Evolutionary conservation across 148 eudicot species (phyloP), one percentile per base, ranked within the genome.

Genomic region (Polygonum aviculare): DNA sequence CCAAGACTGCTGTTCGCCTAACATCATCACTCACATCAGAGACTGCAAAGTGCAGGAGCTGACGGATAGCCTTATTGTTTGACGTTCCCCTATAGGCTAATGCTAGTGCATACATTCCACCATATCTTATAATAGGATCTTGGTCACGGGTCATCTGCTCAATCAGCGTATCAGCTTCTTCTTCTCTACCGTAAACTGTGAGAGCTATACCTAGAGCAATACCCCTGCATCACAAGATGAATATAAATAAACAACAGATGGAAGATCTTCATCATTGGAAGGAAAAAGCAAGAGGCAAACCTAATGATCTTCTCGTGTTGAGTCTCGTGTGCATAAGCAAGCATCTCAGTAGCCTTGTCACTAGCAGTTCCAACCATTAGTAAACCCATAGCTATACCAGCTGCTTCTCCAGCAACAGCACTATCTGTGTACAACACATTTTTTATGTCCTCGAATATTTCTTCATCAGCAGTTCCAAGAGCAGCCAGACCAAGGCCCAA

Each of bases 361-460:
- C 91, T 92, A 72, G 94, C 99, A 45, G 97, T 95, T 36, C 99
- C 99, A 78, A 92, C 99, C 99, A 95, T 90, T 41, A 95, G 87
- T 48, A 92, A 86, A 70, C 99, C 99, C 97, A 95, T 90, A 79
- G 92, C 82, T 45, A 95, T 90, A 73, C 97, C 99, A 76, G 97
- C 99, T 78, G 97, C 99, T 89, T 95, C 98, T 80, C 98, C 98
- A 76, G 98, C 98, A 79, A 95, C 97, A 74, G 98, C 98, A 85
- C 94, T 89, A 76, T 95, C 97, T 5, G 93, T 95, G 73, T 92
- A 95, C 12, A 92, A 87, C 60, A 95, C 94, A 82, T 80, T 95
- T 78, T 95, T 95, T 39, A 95, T 84, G 76, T 95, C 98, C 75
- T 95, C 98, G 78, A 86, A 92, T 21, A 89, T 80, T 0, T 95